Evolutionary conservation across 768 basidiomycete genomes (phyloP).

Genomic region (Cubamyces lactineus): DNA sequence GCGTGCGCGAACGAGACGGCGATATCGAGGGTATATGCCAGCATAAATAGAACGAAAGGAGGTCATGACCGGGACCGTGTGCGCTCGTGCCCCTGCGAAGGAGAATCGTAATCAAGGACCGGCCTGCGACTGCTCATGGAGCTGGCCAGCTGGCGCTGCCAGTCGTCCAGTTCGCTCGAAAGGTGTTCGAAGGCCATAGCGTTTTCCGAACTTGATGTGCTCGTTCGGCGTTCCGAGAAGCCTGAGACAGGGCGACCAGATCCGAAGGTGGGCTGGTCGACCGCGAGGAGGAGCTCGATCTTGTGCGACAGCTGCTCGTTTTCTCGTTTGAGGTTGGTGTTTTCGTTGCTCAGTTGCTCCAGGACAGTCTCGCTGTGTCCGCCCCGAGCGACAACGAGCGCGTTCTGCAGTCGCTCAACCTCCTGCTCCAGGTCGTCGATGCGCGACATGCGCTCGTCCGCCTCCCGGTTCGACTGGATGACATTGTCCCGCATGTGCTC

Average conservation of each 20-base stretch:
- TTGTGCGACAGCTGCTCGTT: conserved; percentile 91
- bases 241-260: conserved; percentile 62
- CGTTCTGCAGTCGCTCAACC: conserved; percentile 73
- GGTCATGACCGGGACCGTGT: conserved; percentile 58
- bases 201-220: conserved; percentile 84
- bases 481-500: conserved; percentile 71
- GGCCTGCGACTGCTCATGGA: conserved; percentile 76
- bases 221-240: conserved; percentile 58
- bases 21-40: conserved; percentile 50
- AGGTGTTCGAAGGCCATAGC: conserved; percentile 75
- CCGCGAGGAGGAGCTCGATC: conserved; percentile 86
- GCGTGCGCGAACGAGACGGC: conserved; percentile 42
- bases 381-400: conserved; percentile 72
- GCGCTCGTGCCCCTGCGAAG: conserved; percentile 57
- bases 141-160: conserved; percentile 83
- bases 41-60: conserved; percentile 35
- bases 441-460: conserved; percentile 74
- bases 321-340: conserved; percentile 75
- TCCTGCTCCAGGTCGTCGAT: conserved; percentile 83
- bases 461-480: conserved; percentile 72
- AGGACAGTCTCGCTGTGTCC: conserved; percentile 76
- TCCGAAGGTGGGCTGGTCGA: conserved; percentile 76
- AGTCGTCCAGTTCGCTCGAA: conserved; percentile 81
- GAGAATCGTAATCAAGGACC: conserved; percentile 71
- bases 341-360: conserved; percentile 84